Conservation (phyloP, 2,329 filamentous ascomycete genomes). For the Pestalotiopsis sp. region DNA sequence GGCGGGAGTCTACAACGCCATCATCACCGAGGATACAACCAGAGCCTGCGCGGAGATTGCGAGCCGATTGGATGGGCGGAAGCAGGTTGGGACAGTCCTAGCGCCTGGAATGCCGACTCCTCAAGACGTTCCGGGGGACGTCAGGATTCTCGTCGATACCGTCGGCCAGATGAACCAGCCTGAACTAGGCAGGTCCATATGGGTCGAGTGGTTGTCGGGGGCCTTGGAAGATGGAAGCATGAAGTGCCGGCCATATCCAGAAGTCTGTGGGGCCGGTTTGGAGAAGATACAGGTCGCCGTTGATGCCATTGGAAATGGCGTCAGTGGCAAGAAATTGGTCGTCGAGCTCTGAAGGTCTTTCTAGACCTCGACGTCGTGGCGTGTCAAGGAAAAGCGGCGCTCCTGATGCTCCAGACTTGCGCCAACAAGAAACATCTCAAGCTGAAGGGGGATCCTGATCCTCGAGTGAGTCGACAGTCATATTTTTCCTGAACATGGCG, state of each 20-base stretch:
- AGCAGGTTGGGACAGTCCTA: constrained; percentile 13
- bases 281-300: constrained; percentile 43
- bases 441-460: not conserved
- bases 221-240: constrained; percentile 39
- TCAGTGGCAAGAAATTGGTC: constrained; percentile 45
- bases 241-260: constrained; percentile 40
- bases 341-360: constrained; percentile 20
- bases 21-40: constrained; percentile 5
- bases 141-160: constrained; percentile 32
- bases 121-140: constrained; percentile 35
- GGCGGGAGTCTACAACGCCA: constrained; percentile 31
- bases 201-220: constrained; percentile 38
- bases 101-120: constrained; percentile 33
- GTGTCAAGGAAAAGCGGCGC: not conserved
- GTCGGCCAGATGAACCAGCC: constrained; percentile 30
- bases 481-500: not conserved
- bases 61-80: constrained; percentile 1
- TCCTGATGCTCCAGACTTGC: not conserved
- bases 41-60: constrained; percentile 12
- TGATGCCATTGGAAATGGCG: constrained; percentile 37
- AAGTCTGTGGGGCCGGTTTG: constrained; percentile 43
- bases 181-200: constrained; percentile 35
- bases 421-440: not conserved
- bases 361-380: not conserved
- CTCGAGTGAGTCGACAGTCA: not conserved